A percentile compares a stretch with the other conserved stretches of the same genome.
Evolutionary conservation across 768 basidiomycete species (phyloP).

Genomic region (Favolaschia claudopus): DNA sequence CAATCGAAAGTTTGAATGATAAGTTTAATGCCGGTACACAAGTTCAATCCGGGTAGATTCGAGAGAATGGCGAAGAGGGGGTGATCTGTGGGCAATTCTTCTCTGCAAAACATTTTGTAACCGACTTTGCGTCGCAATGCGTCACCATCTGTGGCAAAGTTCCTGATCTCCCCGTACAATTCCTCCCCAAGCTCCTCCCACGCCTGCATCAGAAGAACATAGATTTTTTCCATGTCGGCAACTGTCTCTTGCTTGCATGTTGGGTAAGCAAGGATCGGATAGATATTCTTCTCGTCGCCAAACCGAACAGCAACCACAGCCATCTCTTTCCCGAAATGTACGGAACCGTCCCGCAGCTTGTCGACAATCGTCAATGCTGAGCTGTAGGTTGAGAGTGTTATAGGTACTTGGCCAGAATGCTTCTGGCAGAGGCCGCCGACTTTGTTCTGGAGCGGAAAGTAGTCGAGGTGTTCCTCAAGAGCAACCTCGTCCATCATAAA

Average conservation of each 20-base stretch:
- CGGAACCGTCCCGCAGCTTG: neutral
- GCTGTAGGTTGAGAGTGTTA: neutral
- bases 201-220: neutral
- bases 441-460: conserved; percentile 10
- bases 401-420: neutral
- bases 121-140: conserved; percentile 1
- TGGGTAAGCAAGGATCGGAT: conserved; percentile 15
- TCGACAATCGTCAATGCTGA: neutral
- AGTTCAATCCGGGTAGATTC: conserved; percentile 18
- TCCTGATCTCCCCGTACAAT: conserved; percentile 10
- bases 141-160: conserved; percentile 28
- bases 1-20: conserved; percentile 24
- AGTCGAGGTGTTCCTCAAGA: neutral
- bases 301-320: neutral
- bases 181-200: neutral
- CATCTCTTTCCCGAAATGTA: conserved; percentile 18
- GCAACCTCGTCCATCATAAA: conserved; percentile 10
- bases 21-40: conserved; percentile 4
- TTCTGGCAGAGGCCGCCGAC: conserved; percentile 15
- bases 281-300: neutral
- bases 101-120: conserved; percentile 11
- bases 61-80: conserved; percentile 10
- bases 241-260: conserved; percentile 20
- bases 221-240: neutral
- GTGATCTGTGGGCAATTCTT: neutral